Conservation (phyloP, 176 grass and related monocot genomes). For the Themeda triandra region DNA sequence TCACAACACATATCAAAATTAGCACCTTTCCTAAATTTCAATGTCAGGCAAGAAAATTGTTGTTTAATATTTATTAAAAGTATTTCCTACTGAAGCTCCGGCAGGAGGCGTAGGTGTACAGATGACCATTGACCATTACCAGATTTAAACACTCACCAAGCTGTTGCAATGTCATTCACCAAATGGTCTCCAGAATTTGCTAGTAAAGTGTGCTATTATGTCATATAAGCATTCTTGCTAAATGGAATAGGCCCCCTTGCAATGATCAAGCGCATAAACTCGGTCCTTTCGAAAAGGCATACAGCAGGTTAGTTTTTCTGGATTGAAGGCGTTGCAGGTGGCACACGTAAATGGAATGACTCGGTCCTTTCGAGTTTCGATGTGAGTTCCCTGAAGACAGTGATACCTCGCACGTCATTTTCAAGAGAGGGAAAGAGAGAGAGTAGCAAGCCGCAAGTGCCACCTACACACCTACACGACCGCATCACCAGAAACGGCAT, state of each 20-base stretch:
- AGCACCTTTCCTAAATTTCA: not conserved
- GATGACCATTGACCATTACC: not conserved
- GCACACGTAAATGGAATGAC: not conserved
- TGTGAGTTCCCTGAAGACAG: not conserved
- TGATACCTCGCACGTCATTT: not conserved
- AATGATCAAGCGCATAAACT: not conserved
- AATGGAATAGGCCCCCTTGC: not conserved
- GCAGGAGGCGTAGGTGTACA: not conserved
- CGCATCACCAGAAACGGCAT: constrained; percentile 8
- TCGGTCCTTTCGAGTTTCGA: not conserved
- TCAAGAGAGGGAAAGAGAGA: constrained; percentile 10
- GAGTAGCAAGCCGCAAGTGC: not conserved
- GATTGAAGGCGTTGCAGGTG: not conserved
- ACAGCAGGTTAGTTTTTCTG: not conserved
- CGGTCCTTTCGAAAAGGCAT: not conserved
- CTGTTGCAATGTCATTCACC: not conserved
- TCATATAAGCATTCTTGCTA: not conserved
- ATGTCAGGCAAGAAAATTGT: not conserved
- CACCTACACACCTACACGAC: not conserved
- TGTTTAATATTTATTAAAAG: not conserved
- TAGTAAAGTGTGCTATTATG: constrained; percentile 1
- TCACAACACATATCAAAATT: not conserved
- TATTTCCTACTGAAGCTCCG: not conserved
- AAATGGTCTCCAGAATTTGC: not conserved
- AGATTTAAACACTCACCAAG: not conserved